A percentile compares a stretch with the other conserved stretches of the same genome.
phyloP scores from a whole-genome alignment of 164 flowering plant species.

The Magnolia sinica region DNA sequence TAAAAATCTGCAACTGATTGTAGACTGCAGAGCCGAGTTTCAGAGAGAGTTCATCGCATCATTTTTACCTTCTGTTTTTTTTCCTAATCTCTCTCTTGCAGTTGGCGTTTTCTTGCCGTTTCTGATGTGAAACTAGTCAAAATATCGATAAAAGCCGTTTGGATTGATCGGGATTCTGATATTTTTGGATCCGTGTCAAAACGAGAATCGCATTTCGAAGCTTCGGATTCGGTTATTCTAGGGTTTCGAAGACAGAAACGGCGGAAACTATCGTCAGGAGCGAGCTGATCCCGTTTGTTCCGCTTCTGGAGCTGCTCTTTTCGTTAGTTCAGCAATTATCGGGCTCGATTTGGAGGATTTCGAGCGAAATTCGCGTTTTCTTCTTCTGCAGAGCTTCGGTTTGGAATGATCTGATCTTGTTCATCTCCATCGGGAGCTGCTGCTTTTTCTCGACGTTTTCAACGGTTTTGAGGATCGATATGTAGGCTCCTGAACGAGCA shows the following conservation, averaged over 20 bases:
- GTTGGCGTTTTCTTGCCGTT: conserved; percentile 6
- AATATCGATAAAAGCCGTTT: background rate
- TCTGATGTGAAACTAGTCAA: conserved; percentile 12
- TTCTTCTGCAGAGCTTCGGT: background rate
- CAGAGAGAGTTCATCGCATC: conserved; percentile 1
- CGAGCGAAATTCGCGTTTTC: background rate
- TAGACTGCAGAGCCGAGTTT: background rate
- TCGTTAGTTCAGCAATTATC: background rate
- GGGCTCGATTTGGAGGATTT: background rate
- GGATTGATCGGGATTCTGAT: conserved; percentile 11
- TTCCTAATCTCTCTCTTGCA: background rate
- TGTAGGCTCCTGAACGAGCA: too few species aligned
- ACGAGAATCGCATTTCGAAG: background rate
- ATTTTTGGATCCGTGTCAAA: background rate
- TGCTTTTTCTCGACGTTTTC: background rate
- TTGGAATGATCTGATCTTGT: background rate
- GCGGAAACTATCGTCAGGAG: background rate
- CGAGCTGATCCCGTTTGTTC: conserved; percentile 4
- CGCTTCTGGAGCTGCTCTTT: background rate
- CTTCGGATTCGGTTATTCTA: background rate
- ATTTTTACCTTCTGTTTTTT: background rate
- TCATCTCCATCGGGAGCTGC: background rate
- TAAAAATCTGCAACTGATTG: conserved; percentile 7
- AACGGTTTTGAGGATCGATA: too few species aligned
- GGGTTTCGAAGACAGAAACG: background rate